A percentile compares a stretch with the other conserved stretches of the same genome.
These are phyloP conservation scores for Friedmanniomyces simplex DNA, from an alignment of 495 filamentous ascomycete genomes.

Conservation along the genomic window DNA sequence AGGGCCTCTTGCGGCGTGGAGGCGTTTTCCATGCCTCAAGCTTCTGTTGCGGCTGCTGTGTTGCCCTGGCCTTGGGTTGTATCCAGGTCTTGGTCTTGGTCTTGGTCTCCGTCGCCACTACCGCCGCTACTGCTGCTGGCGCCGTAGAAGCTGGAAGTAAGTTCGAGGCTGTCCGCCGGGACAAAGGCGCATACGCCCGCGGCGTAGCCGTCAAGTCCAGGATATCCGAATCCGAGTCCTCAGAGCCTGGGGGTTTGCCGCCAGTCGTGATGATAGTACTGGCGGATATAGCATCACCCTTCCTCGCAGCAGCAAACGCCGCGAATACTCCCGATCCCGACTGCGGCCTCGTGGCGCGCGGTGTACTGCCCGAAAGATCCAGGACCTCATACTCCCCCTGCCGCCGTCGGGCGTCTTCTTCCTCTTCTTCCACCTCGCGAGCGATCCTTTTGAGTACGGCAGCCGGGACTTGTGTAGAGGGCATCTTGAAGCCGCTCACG, in stretches of 20 bases:
- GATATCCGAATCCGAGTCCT: too few species aligned
- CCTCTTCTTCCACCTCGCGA: not conserved
- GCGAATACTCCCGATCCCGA: not conserved
- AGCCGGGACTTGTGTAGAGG: slow-evolving; percentile 2
- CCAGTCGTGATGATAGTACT: too few species aligned
- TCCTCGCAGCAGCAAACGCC: not conserved
- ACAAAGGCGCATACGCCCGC: too few species aligned
- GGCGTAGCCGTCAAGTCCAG: too few species aligned
- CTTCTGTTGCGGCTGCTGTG: not conserved
- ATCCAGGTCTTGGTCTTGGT: not conserved
- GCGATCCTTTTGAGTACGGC: not conserved
- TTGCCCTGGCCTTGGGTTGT: not conserved
- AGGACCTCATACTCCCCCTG: not conserved
- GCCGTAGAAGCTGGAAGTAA: not conserved
- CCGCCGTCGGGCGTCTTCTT: not conserved
- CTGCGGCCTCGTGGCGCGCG: not conserved
- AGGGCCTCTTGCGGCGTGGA: slow-evolving; percentile 9
- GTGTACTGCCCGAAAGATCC: not conserved
- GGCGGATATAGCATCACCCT: not conserved
- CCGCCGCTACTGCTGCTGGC: too few species aligned
- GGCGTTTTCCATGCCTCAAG: not conserved
- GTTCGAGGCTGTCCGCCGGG: too few species aligned
- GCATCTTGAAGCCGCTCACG: slow-evolving; percentile 3
- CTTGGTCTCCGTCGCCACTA: not conserved
- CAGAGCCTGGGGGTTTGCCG: too few species aligned